These are phyloP conservation scores for Blastomyces emzantsi DNA, from an alignment of 2,329 filamentous ascomycete species.

Conservation along the genomic window DNA sequence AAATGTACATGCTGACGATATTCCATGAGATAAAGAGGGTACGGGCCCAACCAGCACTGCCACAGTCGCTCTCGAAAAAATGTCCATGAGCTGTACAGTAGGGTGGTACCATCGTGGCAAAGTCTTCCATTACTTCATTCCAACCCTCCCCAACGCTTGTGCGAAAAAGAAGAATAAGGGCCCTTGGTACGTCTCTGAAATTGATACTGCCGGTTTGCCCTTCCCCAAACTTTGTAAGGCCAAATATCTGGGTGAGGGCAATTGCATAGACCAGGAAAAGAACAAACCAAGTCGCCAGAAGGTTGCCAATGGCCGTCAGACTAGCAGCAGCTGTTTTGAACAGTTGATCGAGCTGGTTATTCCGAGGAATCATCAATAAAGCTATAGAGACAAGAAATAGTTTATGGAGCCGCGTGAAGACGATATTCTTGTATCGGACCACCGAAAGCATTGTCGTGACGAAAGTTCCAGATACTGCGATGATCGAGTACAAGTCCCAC, in stretches of 20 bases:
- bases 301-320: conserved; percentile 79
- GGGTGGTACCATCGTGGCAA: conserved; percentile 67
- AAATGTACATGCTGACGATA: conserved; percentile 99
- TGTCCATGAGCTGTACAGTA: conserved; percentile 62
- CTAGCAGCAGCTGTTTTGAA: conserved; percentile 98
- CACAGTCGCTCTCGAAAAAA: conserved; percentile 88
- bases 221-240: conserved; percentile 75
- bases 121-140: conserved; percentile 97
- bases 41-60: conserved; percentile 79
- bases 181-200: conserved; percentile 87
- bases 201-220: conserved; percentile 73
- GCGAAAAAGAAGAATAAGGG: conserved; percentile 83
- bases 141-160: conserved; percentile 93
- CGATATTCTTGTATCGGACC: conserved; percentile 44
- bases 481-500: conserved; percentile 86
- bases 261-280: conserved; percentile 96
- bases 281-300: conserved; percentile 94
- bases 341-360: conserved; percentile 92
- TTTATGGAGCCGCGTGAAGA: conserved; percentile 82
- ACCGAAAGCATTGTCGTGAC: conserved; percentile 71
- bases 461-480: conserved; percentile 71
- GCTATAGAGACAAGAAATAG: conserved; percentile 86
- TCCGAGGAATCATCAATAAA: conserved; percentile 83
- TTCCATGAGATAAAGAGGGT: conserved; percentile 94
- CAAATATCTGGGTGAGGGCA: conserved; percentile 90